Base-by-base conservation (phyloP, 2,329 filamentous ascomycete species). In the Fusarium longipes region DNA sequence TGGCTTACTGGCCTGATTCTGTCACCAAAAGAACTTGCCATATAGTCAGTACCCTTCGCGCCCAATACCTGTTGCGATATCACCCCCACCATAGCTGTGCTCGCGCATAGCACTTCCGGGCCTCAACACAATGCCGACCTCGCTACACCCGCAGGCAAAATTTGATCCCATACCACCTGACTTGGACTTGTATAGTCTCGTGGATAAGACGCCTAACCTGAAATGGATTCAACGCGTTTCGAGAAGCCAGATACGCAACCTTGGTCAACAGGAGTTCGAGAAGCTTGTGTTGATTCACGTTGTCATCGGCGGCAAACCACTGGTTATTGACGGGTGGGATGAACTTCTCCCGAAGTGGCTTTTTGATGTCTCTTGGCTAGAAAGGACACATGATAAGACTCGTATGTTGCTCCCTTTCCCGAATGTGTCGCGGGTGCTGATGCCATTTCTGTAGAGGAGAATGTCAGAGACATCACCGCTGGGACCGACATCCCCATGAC, bases 151-250 rank as follows among this genome's bases (percentile, higher is more conserved):
- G 1, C 90, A 93, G 75, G 93, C 93, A 17, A 93, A 93, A 50
- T 98, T 98, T 78, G 93, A 97, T 77, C 94, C 95, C 2, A 92
- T 98, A 44, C 87, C 93, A 0, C 94, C 94, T 0, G 88, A 95
- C 74, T 87, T 98, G 57, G 91, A 98, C 75, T 83, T 98, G 17
- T 82, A 87, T 36, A 80, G 82, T 1, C 83, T 98, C 2, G 92
- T 98, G 17, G 90, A 96, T 57, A 85, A 86, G 10, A 92, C 91
- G 0, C 84, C 89, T 4, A 97, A 97, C 74, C 97, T 99, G 74
- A 89, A 93, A 78, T 96, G 91, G 87, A 94, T 91, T 9, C 87
- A 91, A 49, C 89, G 93, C 47, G 91, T 98, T 33, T 90, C 91
- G 7, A 91, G 88, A 65, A 85, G 92, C 30, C 91, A 93, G 77